Evolutionary conservation across 495 filamentous ascomycete species (phyloP).

Genomic region (Parathielavia appendiculata): DNA sequence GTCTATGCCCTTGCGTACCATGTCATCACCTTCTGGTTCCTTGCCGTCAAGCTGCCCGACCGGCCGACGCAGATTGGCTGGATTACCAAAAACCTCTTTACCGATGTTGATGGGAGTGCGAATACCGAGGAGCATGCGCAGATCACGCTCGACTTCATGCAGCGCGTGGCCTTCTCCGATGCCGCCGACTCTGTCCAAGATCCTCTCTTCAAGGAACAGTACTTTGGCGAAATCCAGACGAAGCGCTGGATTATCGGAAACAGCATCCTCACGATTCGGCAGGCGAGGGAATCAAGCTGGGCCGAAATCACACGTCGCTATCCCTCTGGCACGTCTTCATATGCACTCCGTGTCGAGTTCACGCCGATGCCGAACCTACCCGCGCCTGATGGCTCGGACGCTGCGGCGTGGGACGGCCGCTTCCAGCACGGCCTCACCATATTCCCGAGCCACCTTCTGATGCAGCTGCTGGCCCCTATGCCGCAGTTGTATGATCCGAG

Average conservation of each 20-base stretch:
- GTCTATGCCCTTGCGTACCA: slow-evolving; percentile 90
- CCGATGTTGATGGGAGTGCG: slow-evolving; percentile 65
- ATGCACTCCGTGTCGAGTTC: slow-evolving; percentile 67
- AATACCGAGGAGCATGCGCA: slow-evolving; percentile 86
- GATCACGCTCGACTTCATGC: slow-evolving; percentile 94
- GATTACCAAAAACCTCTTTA: slow-evolving; percentile 84
- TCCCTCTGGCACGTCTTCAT: slow-evolving; percentile 77
- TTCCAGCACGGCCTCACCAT: slow-evolving; percentile 45
- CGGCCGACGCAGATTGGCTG: slow-evolving; percentile 78
- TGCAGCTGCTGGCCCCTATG: slow-evolving; percentile 72
- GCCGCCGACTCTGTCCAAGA: slow-evolving; percentile 65
- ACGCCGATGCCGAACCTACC: slow-evolving; percentile 64
- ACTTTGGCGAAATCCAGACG: slow-evolving; percentile 62
- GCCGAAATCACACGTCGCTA: slow-evolving; percentile 78
- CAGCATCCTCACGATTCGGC: slow-evolving; percentile 82
- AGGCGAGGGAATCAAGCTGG: slow-evolving; percentile 65
- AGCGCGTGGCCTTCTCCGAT: slow-evolving; percentile 81
- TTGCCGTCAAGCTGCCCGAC: slow-evolving; percentile 77
- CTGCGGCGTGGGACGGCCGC: slow-evolving; percentile 37
- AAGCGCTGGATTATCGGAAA: slow-evolving; percentile 84
- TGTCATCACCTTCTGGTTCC: slow-evolving; percentile 94
- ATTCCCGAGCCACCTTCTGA: slow-evolving; percentile 76
- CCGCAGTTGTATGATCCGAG: slow-evolving; percentile 53
- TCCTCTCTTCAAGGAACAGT: slow-evolving; percentile 54
- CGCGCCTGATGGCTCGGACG: slow-evolving; percentile 41